These are phyloP conservation scores for Euclidium syriacum DNA, from an alignment of 345 rosid genomes.

Conservation along the genomic window DNA sequence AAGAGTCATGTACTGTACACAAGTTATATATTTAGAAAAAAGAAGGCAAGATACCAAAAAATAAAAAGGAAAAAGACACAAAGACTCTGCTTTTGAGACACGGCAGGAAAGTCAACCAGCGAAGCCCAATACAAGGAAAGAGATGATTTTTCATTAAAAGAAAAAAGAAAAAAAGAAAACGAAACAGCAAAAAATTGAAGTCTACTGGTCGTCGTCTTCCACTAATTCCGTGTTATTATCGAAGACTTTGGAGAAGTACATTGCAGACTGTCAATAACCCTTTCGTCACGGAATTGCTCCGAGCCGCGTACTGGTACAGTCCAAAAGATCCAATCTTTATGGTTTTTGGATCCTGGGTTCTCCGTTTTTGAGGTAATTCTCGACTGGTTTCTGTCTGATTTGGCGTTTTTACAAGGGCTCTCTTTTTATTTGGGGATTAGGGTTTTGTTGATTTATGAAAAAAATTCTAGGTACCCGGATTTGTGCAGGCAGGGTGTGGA, in stretches of 20 bases:
- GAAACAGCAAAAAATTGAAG: constrained; percentile 13
- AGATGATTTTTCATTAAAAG: neutral
- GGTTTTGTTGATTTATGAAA: constrained; percentile 8
- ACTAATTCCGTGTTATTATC: constrained; percentile 25
- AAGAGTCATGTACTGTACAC: neutral
- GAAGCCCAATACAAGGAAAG: constrained; percentile 29
- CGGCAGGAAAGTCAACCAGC: constrained; percentile 30
- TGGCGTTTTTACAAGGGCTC: neutral
- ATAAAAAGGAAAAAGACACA: constrained; percentile 14
- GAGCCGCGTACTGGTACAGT: constrained; percentile 16
- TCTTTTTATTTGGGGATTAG: neutral
- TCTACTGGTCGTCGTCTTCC: constrained; percentile 36
- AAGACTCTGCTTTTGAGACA: constrained; percentile 24
- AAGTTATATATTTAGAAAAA: neutral
- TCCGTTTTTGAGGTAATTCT: constrained; percentile 26
- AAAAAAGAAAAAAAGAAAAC: no score
- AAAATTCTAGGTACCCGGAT: neutral
- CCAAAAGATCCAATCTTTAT: constrained; percentile 16
- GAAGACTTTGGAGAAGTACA: constrained; percentile 24
- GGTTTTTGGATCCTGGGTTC: constrained; percentile 20
- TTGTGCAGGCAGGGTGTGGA: constrained; percentile 5
- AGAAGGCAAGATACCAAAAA: neutral
- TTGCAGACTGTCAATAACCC: constrained; percentile 27
- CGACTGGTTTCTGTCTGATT: neutral
- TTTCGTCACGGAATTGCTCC: constrained; percentile 26